These are phyloP conservation scores for Peltaster fructicola DNA, from an alignment of 2,329 filamentous ascomycete genomes.

Conservation along the genomic window DNA sequence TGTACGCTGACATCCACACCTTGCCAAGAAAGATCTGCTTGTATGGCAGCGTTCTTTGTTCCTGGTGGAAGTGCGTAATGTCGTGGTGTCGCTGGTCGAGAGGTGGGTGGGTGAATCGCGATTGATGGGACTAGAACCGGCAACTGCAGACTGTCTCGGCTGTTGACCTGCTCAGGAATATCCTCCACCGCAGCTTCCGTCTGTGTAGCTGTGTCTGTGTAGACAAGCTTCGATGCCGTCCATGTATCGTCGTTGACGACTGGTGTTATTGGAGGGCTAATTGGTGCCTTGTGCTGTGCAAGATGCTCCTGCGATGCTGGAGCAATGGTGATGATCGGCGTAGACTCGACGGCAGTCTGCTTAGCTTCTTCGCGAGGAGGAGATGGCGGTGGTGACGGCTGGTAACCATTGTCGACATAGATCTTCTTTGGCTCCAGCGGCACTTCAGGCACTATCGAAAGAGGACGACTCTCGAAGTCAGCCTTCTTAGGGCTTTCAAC, in stretches of 20 bases:
- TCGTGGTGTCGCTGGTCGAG: constrained; percentile 61
- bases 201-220: constrained; percentile 17
- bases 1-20: constrained; percentile 48
- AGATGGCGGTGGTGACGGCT: constrained; percentile 70
- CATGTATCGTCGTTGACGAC: constrained; percentile 21
- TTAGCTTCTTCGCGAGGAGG: constrained; percentile 34
- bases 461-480: neutral
- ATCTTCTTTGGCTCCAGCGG: constrained; percentile 17
- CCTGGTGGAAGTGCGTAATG: constrained; percentile 63
- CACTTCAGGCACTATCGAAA: too few relatives aligned
- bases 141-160: constrained; percentile 15
- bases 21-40: constrained; percentile 43
- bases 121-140: constrained; percentile 47
- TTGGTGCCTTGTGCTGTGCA: too few relatives aligned
- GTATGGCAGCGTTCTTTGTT: constrained; percentile 65
- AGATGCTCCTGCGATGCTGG: too few relatives aligned
- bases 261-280: constrained; percentile 50
- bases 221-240: constrained; percentile 9
- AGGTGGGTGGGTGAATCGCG: constrained; percentile 74
- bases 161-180: constrained; percentile 10
- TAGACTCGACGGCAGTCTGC: neutral
- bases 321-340: constrained; percentile 3
- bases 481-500: constrained; percentile 1
- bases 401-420: constrained; percentile 62
- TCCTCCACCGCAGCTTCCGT: constrained; percentile 9